Conservation (phyloP, 2,329 filamentous ascomycete genomes). For the Pleurostoma richardsiae region DNA sequence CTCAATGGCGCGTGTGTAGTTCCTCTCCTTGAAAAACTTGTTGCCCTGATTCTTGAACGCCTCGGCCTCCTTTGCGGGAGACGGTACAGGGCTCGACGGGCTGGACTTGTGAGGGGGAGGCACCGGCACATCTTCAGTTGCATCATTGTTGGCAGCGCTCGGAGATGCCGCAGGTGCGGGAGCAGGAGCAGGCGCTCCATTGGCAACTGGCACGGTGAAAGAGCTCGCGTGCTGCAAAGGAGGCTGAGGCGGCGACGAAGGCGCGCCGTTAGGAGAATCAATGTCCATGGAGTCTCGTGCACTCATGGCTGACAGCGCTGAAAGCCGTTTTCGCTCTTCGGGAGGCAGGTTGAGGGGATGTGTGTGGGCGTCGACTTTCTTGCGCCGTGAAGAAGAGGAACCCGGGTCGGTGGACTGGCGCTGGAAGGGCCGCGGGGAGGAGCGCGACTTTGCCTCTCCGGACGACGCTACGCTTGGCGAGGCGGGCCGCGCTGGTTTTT, state of each 20-base stretch:
- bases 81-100: conserved; percentile 52
- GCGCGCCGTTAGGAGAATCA: conserved; percentile 49
- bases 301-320: conserved; percentile 60
- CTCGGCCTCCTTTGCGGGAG: conserved; percentile 71
- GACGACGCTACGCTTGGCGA: conserved; percentile 17
- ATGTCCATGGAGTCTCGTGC: conserved; percentile 69
- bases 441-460: conserved; percentile 17
- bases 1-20: conserved; percentile 81
- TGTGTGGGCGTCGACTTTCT: conserved; percentile 61
- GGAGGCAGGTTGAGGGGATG: conserved; percentile 89
- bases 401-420: conserved; percentile 44
- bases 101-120: conserved; percentile 69
- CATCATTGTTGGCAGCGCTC: conserved; percentile 18
- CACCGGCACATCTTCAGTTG: conserved; percentile 46
- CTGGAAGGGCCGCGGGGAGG: conserved; percentile 35
- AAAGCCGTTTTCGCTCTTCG: conserved; percentile 77
- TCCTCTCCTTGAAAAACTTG: conserved; percentile 93
- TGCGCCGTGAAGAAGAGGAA: conserved; percentile 38
- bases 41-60: conserved; percentile 89
- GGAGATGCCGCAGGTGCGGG: conserved; percentile 33
- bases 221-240: conserved; percentile 31
- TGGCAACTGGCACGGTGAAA: conserved; percentile 49
- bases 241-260: conserved; percentile 47
- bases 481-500: conserved; percentile 28
- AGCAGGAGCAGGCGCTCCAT: conserved; percentile 35